Evolutionary conservation across 768 basidiomycete genomes (phyloP), one percentile per base, ranked within the genome.

Genomic region (Leccinum rimulosum): DNA sequence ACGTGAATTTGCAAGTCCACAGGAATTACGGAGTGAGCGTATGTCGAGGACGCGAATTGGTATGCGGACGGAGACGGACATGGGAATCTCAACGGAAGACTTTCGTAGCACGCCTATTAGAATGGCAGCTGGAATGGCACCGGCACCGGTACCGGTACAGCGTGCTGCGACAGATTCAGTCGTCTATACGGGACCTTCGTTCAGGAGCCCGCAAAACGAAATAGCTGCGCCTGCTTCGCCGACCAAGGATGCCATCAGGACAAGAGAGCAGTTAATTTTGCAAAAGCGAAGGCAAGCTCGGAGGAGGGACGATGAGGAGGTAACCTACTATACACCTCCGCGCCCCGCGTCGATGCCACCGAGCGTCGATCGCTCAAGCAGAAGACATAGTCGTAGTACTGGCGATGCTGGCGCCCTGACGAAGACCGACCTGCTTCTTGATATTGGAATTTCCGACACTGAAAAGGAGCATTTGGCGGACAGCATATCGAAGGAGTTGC

Each of bases 381-480:
- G 82, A 55, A 77, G 90, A 62, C 78, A 89, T 56, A 95, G 89
- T 70, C 83, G 85, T 80, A 93, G 89, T 67, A 91, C 89, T 1
- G 85, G 87, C 9, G 92, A 92, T 69, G 85, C 83, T 3, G 82
- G 86, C 49, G 75, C 79, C 50, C 61, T 79, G 49, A 67, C 70
- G 22, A 70, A 67, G 54, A 52, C 62, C 49, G 74, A 71, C 31
- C 57, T 70, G 8, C 68, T 80, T 33, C 70, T 81, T 45, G 77
- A 79, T 55, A 64, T 76, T 40, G 70, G 66, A 8, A 57, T 65
- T 53, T 81, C 64, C 4, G 79, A 79, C 11, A 79, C 72, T 3
- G 76, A 76, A 57, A 79, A 85, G 60, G 85, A 86, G 54, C 76
- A 76, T 31, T 76, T 92, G 54, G 80, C 80, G 1, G 87, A 88